Conservation (phyloP, 75 land plant species). For the Pinus albicaulis region DNA sequence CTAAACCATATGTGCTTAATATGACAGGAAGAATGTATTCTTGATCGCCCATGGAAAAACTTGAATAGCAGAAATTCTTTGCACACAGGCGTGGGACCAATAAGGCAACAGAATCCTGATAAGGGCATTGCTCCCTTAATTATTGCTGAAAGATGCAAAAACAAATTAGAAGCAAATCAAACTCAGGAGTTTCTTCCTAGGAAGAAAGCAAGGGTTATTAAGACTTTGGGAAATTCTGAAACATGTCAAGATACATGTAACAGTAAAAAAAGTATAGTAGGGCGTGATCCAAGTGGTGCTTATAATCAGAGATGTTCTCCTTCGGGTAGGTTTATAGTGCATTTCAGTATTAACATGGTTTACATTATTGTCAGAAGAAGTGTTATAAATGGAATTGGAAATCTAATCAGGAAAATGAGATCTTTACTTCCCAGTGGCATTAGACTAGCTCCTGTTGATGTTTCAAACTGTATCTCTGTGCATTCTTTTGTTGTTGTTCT, state of each 20-base stretch:
- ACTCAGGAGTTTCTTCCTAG: neutral
- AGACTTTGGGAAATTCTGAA: neutral
- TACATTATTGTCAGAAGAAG: neutral
- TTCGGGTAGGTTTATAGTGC: neutral
- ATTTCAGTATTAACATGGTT: neutral
- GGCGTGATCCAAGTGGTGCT: neutral
- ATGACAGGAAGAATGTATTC: neutral
- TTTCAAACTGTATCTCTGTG: no score
- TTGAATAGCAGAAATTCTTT: neutral
- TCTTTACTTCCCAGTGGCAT: no score
- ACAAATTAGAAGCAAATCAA: slow-evolving; percentile 4
- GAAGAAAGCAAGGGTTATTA: slow-evolving; percentile 12
- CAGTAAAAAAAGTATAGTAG: neutral
- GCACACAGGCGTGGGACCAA: neutral
- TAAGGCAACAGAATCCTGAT: neutral
- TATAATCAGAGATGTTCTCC: neutral
- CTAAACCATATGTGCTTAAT: neutral
- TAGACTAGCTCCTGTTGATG: no score
- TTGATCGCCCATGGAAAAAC: neutral
- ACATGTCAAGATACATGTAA: neutral
- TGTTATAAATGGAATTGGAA: neutral
- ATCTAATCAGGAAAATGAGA: no score
- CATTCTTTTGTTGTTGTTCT: no score
- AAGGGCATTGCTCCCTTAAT: neutral
- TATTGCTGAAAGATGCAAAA: neutral